A percentile compares a stretch with the other conserved stretches of the same genome.
Conservation (phyloP, 2,329 filamentous ascomycete genomes). For the Neophaeococcomyces mojaviensis region DNA sequence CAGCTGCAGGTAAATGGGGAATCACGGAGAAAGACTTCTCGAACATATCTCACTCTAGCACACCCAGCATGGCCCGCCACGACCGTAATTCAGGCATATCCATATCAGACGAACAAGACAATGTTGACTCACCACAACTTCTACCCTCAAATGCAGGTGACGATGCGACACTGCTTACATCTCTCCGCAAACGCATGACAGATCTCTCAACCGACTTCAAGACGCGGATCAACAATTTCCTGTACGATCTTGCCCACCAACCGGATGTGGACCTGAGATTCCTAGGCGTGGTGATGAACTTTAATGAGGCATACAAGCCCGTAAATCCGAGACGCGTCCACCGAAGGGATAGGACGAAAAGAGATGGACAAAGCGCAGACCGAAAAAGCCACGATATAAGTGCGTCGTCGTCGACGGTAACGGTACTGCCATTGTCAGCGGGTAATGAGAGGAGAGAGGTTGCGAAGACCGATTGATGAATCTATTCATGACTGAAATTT, state of each 20-base stretch:
- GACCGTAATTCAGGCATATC: too few species aligned
- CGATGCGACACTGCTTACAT: constrained; percentile 61
- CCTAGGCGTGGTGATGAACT: constrained; percentile 95
- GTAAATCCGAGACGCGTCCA: constrained; percentile 53
- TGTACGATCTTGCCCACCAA: constrained; percentile 88
- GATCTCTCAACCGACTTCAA: constrained; percentile 70
- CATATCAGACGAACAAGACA: constrained; percentile 8
- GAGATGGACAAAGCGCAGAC: constrained; percentile 23
- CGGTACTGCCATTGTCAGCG: constrained; percentile 24
- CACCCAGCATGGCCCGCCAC: too few species aligned
- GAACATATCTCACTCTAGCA: constrained; percentile 21
- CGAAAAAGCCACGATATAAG: constrained; percentile 1
- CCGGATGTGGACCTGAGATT: constrained; percentile 93
- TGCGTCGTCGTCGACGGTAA: constrained; percentile 5
- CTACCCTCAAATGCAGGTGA: constrained; percentile 17
- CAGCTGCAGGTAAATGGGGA: constrained; percentile 58
- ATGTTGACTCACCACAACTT: constrained; percentile 16
- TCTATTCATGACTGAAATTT: too few species aligned
- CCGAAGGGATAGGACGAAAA: constrained; percentile 27
- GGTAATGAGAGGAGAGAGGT: not conserved
- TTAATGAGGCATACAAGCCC: constrained; percentile 91
- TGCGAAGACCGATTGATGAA: not conserved
- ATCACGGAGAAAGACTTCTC: constrained; percentile 48
- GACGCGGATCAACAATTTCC: constrained; percentile 65
- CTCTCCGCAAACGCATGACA: constrained; percentile 64